Percentiles rank a stretch among this genome's conserved stretches.
Conservation (phyloP, 352 stramenopile genomes). For the Elongisporangium undulatum region DNA sequence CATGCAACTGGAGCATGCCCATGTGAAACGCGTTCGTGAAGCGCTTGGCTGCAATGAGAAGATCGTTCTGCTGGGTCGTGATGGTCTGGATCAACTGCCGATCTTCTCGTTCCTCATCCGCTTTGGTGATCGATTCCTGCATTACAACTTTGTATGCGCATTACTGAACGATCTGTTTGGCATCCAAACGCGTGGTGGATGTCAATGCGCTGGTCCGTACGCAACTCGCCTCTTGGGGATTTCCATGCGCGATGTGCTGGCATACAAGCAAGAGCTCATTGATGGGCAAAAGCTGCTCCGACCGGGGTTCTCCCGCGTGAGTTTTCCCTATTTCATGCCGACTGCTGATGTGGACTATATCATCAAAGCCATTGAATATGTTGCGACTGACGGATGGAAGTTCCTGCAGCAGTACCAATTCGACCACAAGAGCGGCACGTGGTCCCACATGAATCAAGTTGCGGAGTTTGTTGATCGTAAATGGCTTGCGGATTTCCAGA, state of each 20-base stretch:
- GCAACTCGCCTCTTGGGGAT: constrained; percentile 89
- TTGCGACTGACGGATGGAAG: neutral
- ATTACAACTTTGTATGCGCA: constrained; percentile 96
- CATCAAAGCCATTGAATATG: neutral
- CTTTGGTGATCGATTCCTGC: constrained; percentile 79
- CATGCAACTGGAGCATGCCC: constrained; percentile 19
- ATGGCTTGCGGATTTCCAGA: neutral
- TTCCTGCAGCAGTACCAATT: neutral
- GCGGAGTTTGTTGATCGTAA: neutral
- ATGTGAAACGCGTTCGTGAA: constrained; percentile 13
- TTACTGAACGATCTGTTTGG: constrained; percentile 97
- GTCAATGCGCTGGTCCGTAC: constrained; percentile 90
- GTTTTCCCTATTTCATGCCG: constrained; percentile 76
- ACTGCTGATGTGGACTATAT: constrained; percentile 56
- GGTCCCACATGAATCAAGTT: neutral
- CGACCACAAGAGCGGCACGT: neutral
- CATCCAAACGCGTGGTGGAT: constrained; percentile 47
- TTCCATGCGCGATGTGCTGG: constrained; percentile 32
- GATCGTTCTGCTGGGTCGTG: constrained; percentile 76
- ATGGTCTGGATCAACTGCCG: constrained; percentile 48
- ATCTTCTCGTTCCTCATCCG: constrained; percentile 92
- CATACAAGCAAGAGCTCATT: constrained; percentile 77
- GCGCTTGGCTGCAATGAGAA: constrained; percentile 28
- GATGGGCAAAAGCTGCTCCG: constrained; percentile 87
- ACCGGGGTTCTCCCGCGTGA: constrained; percentile 91